Base-by-base conservation (phyloP, 148 eudicot species). In the Spergularia marina region DNA sequence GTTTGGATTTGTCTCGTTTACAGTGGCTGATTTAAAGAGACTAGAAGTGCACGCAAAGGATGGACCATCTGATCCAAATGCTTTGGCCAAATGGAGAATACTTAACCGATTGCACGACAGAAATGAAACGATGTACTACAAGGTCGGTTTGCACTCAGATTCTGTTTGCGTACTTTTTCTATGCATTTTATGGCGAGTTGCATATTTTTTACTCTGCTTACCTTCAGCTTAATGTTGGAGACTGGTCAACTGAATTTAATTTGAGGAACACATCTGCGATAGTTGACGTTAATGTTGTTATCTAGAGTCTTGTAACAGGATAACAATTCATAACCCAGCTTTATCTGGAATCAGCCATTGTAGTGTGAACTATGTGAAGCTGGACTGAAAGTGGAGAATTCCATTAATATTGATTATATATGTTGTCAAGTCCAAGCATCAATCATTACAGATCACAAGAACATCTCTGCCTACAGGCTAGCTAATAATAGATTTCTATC, bases 71-170 rank as follows among this genome's bases (percentile, higher is more conserved):
- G 98, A 95, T 83, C 89, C 98, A 74, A 71, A 95, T 81, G 91
- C 86, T 78, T 82, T 95, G 82, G 98, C 98, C 58, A 92, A 89
- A 79, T 95, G 98, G 98, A 91, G 98, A 52, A 92, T 95, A 78
- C 94, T 95, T 12, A 95, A 95, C 74, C 85, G 98, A 34, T 82
- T 95, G 86, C 98, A 95, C 82, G 98, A 95, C 82, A 89, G 98
- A 75, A 95, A 95, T 79, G 98, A 94, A 85, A 89, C 97, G 12
- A 90, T 94, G 98, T 94, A 86, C 80, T 94, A 89, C 81, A 89
- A 94, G 87, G 98, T 89, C 78, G 82, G 86, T 73, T 69, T 51
- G 71, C 65, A 41, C 49, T 34, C 39, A 34, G 4, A 67, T 72
- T 64, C 54, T 72, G 11, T 23, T 49, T 12, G 25, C 60, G 10